Evolutionary conservation across 2,329 filamentous ascomycete genomes (phyloP).

Genomic region (Saccharata proteae): DNA sequence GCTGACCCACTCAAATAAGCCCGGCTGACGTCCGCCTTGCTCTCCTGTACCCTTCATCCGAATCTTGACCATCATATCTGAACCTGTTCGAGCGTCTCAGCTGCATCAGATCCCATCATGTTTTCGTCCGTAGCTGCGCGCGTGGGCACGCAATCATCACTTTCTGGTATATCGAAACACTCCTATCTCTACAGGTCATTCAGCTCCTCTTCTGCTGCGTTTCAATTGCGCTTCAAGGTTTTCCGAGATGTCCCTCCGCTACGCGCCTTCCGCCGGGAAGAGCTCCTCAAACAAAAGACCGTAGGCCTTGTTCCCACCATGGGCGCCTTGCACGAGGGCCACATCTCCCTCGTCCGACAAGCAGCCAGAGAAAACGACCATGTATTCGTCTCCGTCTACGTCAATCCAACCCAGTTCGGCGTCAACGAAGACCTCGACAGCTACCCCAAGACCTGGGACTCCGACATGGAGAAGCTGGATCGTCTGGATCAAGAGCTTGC

Average conservation of each 20-base stretch:
- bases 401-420: conserved; percentile 96
- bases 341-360: conserved; percentile 71
- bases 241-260: conserved; percentile 65
- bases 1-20: no score
- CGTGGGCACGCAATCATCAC: no score
- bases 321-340: conserved; percentile 90
- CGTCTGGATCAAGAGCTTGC: conserved; percentile 61
- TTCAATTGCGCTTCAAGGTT: conserved; percentile 45
- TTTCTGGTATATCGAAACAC: no score
- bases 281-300: conserved; percentile 53
- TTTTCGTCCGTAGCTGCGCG: no score
- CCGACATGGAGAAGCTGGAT: conserved; percentile 57
- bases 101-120: no score
- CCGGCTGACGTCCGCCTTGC: no score
- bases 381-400: conserved; percentile 84
- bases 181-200: no score
- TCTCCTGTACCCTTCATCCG: no score
- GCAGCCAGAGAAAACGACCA: conserved; percentile 76
- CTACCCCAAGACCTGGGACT: conserved; percentile 83
- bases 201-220: no score
- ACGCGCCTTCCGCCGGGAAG: conserved; percentile 55
- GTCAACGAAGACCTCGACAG: conserved; percentile 73
- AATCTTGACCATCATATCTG: no score
- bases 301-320: conserved; percentile 92
- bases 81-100: no score